A percentile compares a stretch with the other conserved stretches of the same genome.
phyloP scores from a whole-genome alignment of 345 rosid genomes.

The Euclidium syriacum region DNA sequence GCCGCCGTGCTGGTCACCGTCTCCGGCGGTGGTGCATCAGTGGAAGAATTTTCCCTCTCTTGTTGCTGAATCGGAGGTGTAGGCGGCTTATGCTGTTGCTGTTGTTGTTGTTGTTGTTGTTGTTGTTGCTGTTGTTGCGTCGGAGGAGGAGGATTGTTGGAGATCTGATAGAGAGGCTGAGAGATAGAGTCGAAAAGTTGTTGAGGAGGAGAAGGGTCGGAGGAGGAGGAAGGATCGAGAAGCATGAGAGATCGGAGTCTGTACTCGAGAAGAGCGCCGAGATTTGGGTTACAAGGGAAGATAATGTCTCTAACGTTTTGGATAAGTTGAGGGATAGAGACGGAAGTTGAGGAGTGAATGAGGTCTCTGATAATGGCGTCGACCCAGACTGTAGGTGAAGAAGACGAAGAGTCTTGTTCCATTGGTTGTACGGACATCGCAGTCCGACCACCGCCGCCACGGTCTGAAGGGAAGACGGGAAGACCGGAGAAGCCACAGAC shows the following conservation, averaged over 20 bases:
- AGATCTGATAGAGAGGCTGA: conserved; percentile 16
- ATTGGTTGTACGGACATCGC: conserved; percentile 26
- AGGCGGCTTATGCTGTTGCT: conserved; percentile 15
- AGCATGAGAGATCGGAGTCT: conserved; percentile 63
- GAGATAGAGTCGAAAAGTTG: not conserved
- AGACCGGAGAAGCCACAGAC: conserved; percentile 91
- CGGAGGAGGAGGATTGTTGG: conserved; percentile 23
- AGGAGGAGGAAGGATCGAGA: conserved; percentile 40
- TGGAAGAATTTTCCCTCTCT: conserved; percentile 45
- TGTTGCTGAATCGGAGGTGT: conserved; percentile 17
- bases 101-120: conserved; percentile 6
- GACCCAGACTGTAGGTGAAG: conserved; percentile 55
- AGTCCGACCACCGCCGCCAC: conserved; percentile 12
- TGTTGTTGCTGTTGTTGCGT: conserved; percentile 13
- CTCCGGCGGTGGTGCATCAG: conserved; percentile 27
- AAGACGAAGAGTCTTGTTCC: conserved; percentile 62
- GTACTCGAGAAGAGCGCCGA: conserved; percentile 77
- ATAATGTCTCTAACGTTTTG: conserved; percentile 94
- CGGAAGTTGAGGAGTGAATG: conserved; percentile 59
- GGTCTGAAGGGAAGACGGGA: conserved; percentile 73
- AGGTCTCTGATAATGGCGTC: conserved; percentile 88
- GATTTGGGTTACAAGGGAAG: conserved; percentile 89
- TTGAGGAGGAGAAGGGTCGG: conserved; percentile 31
- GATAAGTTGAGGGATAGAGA: conserved; percentile 93
- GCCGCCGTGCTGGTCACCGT: conserved; percentile 32